Base-by-base conservation (phyloP, 140 eudicot species). In the Flaveria floridana region DNA sequence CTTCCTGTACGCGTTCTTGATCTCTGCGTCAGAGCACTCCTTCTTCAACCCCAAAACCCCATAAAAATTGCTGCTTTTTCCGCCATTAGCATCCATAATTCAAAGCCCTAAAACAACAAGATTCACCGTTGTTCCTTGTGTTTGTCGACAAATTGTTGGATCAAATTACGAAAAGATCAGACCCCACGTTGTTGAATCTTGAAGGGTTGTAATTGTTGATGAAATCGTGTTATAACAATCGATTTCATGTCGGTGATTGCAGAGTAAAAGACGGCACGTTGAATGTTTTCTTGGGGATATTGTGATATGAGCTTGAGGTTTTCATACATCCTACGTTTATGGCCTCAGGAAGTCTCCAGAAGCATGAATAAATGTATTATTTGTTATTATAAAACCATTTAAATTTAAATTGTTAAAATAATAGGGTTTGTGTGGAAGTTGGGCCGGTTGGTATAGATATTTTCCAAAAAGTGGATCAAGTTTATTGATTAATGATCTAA, bases 1-100 rank as follows among this genome's bases (percentile, higher is more conserved):
- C 70, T 83, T 87, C 84, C 82, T 85, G 82, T 87, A 87, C 6
- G 94, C 89, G 66, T 14, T 78, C 78, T 69, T 85, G 20, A 87
- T 86, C 52, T 74, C 78, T 81, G 86, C 68, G 7, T 79, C 63
- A 4, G 85, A 76, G 84, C 94, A 87, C 69, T 87, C 88, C 57
- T 81, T 87, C 67, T 79, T 77, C 85, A 87, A 74, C 63, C 90
- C 94, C 81, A 85, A 76, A 67, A 87, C 77, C 2, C 68, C 80
- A 71, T 87, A 85, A 73, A 82, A 84, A 82, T 83, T 82, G 53
- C 8, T 46, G 76, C 46, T 72, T 42, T 53, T 74, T 10, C 71
- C 83, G 48, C 55, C 81, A 25, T 63, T 59, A 53, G 16, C 18
- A 66, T 64, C 79, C 79, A 75, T 75, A 64, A 34, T 20, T 73